These are phyloP conservation scores for Avena eriantha DNA, from an alignment of 176 grass and related monocot genomes.

Conservation along the genomic window DNA sequence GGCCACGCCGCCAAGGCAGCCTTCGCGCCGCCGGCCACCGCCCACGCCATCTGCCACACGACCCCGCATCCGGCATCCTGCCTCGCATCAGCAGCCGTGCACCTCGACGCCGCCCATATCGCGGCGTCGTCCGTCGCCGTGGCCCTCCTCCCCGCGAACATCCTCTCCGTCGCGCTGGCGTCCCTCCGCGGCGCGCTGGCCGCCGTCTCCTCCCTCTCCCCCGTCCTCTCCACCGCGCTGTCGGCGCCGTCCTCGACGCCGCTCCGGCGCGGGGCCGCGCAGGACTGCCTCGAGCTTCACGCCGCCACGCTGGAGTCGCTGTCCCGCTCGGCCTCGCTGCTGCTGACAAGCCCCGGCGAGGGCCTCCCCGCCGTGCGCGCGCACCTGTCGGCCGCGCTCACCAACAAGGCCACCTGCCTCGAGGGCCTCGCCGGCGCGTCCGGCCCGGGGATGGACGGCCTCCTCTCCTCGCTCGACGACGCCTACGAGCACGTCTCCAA, in stretches of 20 bases:
- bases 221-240: conserved; percentile 41
- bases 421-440: conserved; percentile 55
- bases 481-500: conserved; percentile 74
- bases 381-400: conserved; percentile 65
- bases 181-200: conserved; percentile 54
- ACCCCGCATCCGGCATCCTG: conserved; percentile 64
- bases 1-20: not conserved
- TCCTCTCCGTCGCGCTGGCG: conserved; percentile 53
- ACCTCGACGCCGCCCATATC: conserved; percentile 11
- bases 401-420: conserved; percentile 76
- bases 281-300: conserved; percentile 77
- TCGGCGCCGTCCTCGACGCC: conserved; percentile 12
- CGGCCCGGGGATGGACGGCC: conserved; percentile 34
- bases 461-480: conserved; percentile 54
- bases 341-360: conserved; percentile 38
- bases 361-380: conserved; percentile 48
- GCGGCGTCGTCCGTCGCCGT: conserved; percentile 42
- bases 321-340: conserved; percentile 41
- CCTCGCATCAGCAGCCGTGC: conserved; percentile 43
- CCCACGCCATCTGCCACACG: conserved; percentile 48
- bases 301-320: conserved; percentile 47
- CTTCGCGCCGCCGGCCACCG: not conserved
- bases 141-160: conserved; percentile 28
- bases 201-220: conserved; percentile 53
- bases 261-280: conserved; percentile 56